Percentiles rank a stretch among this genome's conserved stretches.
phyloP scores from a whole-genome alignment of 352 stramenopile genomes.

The Phytopythium delawarense region DNA sequence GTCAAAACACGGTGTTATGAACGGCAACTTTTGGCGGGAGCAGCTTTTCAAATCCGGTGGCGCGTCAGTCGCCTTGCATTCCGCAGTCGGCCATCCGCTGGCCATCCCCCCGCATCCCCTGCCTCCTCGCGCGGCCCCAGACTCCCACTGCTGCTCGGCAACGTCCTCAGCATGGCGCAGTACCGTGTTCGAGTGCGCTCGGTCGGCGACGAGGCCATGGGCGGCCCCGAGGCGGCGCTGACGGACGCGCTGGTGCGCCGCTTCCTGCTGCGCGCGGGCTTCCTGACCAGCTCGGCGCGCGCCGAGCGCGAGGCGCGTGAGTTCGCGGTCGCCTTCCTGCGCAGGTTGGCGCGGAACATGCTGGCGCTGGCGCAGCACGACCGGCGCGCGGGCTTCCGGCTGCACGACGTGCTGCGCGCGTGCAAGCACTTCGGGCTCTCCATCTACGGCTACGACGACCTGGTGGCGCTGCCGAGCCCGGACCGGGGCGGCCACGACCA shows the following conservation, averaged over 20 bases:
- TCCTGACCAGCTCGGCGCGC: conserved; percentile 41
- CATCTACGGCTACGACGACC: conserved; percentile 80
- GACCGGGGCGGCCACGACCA: conserved; percentile 10
- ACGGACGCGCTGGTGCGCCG: conserved; percentile 47
- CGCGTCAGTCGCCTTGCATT: neutral
- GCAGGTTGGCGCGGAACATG: conserved; percentile 47
- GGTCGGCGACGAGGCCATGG: conserved; percentile 8
- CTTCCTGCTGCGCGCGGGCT: conserved; percentile 70
- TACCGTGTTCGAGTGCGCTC: neutral
- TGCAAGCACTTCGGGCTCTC: conserved; percentile 61
- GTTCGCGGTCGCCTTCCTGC: conserved; percentile 50
- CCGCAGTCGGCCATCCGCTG: neutral
- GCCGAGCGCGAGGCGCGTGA: conserved; percentile 33
- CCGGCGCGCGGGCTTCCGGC: conserved; percentile 32
- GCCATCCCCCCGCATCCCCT: neutral
- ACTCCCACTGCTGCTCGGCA: neutral
- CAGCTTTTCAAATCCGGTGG: neutral
- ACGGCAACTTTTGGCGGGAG: conserved; percentile 1
- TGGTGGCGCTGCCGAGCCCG: conserved; percentile 40
- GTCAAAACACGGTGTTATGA: neutral
- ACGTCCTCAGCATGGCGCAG: neutral
- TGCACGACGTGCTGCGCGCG: conserved; percentile 64
- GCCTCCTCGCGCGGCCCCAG: neutral
- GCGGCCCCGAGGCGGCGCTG: conserved; percentile 19
- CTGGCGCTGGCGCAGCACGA: conserved; percentile 44